Percentiles rank a stretch among this genome's conserved stretches.
These are phyloP conservation scores for Colletotrichum zoysiae DNA, from an alignment of 2,329 filamentous ascomycete genomes.

Conservation along the genomic window DNA sequence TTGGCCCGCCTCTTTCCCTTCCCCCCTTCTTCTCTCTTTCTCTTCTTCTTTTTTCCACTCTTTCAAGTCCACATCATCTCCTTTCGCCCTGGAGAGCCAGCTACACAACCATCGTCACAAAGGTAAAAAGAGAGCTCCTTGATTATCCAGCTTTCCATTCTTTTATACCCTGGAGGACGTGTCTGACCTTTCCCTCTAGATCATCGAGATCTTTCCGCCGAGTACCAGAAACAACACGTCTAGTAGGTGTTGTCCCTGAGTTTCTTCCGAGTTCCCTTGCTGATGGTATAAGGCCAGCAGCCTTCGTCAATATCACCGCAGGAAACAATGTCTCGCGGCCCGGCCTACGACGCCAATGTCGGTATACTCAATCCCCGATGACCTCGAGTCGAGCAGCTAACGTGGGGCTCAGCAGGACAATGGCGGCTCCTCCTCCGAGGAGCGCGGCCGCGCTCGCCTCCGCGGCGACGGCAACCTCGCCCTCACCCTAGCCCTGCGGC, in stretches of 20 bases:
- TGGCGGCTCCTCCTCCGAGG: not conserved
- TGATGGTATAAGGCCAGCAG: not conserved
- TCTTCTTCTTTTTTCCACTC: not conserved
- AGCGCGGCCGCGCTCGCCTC: conserved; percentile 17
- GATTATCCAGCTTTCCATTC: not conserved
- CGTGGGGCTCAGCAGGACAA: not conserved
- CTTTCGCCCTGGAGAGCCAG: not conserved
- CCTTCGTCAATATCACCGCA: no score
- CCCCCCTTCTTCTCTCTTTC: not conserved
- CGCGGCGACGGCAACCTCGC: not conserved
- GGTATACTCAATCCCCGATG: not conserved
- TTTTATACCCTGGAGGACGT: not conserved
- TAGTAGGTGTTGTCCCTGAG: not conserved
- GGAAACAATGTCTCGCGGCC: not conserved
- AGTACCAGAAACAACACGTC: not conserved
- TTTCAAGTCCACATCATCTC: not conserved
- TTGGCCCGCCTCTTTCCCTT: not conserved
- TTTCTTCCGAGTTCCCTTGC: no score
- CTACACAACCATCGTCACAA: not conserved
- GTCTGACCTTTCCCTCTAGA: not conserved
- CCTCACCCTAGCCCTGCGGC: not conserved
- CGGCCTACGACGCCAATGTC: conserved; percentile 8
- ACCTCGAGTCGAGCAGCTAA: not conserved
- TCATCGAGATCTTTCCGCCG: not conserved
- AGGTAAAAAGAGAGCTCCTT: not conserved